Percentiles rank a stretch among this genome's conserved stretches.
phyloP scores from a whole-genome alignment of 345 rosid species.

The Punica granatum region DNA sequence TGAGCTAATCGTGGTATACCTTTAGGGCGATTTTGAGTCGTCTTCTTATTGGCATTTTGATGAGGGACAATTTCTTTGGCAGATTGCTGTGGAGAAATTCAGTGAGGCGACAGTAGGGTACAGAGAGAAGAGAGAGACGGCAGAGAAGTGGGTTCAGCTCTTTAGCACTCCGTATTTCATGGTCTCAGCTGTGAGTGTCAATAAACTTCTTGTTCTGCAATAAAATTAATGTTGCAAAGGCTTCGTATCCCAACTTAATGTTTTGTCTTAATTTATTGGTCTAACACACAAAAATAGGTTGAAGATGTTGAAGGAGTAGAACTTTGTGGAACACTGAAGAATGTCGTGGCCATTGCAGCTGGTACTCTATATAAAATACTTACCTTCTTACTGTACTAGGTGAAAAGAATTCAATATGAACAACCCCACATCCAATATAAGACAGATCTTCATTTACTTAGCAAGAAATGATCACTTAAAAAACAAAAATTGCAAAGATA shows the following conservation, averaged over 20 bases:
- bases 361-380: slow-evolving; percentile 27
- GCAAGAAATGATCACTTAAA: too few relatives aligned
- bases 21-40: slow-evolving; percentile 4
- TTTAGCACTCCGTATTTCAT: slow-evolving; percentile 80
- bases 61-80: slow-evolving; percentile 12
- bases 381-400: not conserved
- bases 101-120: slow-evolving; percentile 97
- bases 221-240: not conserved
- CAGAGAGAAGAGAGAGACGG: slow-evolving; percentile 51
- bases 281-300: slow-evolving; percentile 29
- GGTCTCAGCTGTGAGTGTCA: slow-evolving; percentile 65
- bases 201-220: not conserved
- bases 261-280: not conserved
- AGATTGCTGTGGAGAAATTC: slow-evolving; percentile 89
- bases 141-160: slow-evolving; percentile 83
- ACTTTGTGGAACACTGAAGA: slow-evolving; percentile 93
- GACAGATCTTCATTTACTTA: too few relatives aligned
- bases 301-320: slow-evolving; percentile 96
- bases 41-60: not conserved
- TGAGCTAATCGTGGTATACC: too few relatives aligned
- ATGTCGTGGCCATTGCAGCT: slow-evolving; percentile 90
- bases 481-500: too few relatives aligned
- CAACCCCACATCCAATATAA: too few relatives aligned
- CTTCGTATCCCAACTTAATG: not conserved
- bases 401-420: not conserved